Evolutionary conservation across 768 basidiomycete genomes (phyloP), one percentile per base, ranked within the genome.

Genomic region (Dentipellis sp.): DNA sequence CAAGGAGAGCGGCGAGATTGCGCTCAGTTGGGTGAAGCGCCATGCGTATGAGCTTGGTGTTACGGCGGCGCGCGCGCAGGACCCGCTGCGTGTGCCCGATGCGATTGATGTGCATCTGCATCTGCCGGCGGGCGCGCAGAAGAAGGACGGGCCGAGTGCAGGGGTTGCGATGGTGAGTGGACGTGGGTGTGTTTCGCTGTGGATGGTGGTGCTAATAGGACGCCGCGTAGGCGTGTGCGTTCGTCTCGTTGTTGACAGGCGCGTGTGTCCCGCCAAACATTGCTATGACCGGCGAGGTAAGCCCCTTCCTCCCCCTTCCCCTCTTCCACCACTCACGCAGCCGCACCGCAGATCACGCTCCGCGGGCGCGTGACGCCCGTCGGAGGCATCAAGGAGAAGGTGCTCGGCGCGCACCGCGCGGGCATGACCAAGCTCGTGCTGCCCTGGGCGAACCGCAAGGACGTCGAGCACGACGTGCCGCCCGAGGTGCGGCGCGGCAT

Each of bases 91-190:
- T 64, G 75, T 82, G 8, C 84, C 83, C 0, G 79, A 87, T 52
- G 69, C 75, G 19, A 79, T 93, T 48, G 92, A 97, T 65, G 72
- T 97, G 10, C 94, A 97, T 63, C 72, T 94, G 14, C 94, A 97
- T 65, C 74, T 95, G 9, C 94, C 94, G 0, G 79, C 88, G 1
- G 94, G 94, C 0, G 88, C 91, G 2, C 88, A 93, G 69, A 91
- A 85, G 78, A 97, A 95, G 72, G 93, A 95, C 64, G 93, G 94
- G 0, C 92, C 93, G 0, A 91, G 88, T 64, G 93, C 92, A 0
- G 93, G 93, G 2, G 77, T 94, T 21, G 89, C 90, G 0, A 92
- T 94, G 82, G 88, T 91, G 58, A 56, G 75, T 65, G 14, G 7
- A 14, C 48, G 50, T 37, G 7, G 14, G 47, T 16, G 8, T 47